Conservation (phyloP, 805 yeast species). For the Ogataea ganodermae region DNA sequence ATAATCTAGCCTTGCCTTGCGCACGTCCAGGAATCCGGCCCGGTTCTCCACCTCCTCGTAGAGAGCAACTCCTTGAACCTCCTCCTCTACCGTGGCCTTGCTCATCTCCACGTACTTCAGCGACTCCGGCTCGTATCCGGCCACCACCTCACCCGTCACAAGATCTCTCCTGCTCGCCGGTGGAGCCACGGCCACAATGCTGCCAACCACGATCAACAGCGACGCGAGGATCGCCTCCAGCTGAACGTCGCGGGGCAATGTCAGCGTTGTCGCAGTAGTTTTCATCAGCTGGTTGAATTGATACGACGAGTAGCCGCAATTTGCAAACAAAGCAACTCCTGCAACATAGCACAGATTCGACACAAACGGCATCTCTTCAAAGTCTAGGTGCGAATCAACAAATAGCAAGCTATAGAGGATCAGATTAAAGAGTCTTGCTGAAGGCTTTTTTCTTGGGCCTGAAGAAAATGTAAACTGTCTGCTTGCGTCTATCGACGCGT, state of each 20-base stretch:
- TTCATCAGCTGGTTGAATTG: constrained; percentile 47
- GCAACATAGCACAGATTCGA: constrained; percentile 10
- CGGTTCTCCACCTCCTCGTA: constrained; percentile 52
- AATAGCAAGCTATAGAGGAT: too few species aligned
- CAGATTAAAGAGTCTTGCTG: not conserved
- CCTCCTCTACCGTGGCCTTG: constrained; percentile 49
- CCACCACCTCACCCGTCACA: constrained; percentile 34
- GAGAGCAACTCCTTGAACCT: constrained; percentile 44
- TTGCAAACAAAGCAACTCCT: constrained; percentile 36
- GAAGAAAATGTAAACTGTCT: not conserved
- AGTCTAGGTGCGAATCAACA: not conserved
- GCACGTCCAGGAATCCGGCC: constrained; percentile 53
- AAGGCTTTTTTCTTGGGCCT: not conserved
- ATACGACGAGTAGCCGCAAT: constrained; percentile 56
- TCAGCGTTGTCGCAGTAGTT: constrained; percentile 10
- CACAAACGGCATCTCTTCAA: not conserved
- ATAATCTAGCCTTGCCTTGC: constrained; percentile 46
- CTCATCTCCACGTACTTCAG: constrained; percentile 51
- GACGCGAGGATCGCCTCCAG: constrained; percentile 54
- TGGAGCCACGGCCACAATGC: constrained; percentile 37
- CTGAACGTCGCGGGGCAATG: constrained; percentile 48
- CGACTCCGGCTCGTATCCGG: constrained; percentile 28
- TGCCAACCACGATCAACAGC: constrained; percentile 41
- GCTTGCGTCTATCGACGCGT: constrained; percentile 3
- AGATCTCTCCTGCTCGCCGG: constrained; percentile 19